A percentile compares a stretch with the other conserved stretches of the same genome.
Conservation (phyloP, 345 rosid species). For the Euclidium syriacum region DNA sequence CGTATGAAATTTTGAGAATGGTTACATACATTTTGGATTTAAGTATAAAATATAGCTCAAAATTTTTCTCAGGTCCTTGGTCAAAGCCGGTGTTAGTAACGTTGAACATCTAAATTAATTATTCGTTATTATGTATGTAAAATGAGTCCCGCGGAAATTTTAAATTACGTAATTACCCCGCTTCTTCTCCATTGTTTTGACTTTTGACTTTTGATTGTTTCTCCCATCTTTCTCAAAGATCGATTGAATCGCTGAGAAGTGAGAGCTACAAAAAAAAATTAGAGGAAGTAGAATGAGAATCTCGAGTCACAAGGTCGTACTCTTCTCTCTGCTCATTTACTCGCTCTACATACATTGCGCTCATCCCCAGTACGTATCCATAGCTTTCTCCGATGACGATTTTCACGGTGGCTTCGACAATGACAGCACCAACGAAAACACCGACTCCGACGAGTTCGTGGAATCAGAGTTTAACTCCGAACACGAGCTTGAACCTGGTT, state of each 20-base stretch:
- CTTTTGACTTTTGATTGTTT: too few species aligned
- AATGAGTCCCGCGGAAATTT: too few species aligned
- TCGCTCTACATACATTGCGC: slow-evolving; percentile 30
- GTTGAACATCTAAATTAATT: too few species aligned
- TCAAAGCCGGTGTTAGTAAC: too few species aligned
- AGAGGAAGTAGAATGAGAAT: neutral
- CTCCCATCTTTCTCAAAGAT: neutral
- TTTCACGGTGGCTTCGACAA: slow-evolving; percentile 46
- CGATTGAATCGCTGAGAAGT: neutral
- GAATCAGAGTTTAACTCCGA: slow-evolving; percentile 53
- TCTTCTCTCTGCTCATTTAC: slow-evolving; percentile 33
- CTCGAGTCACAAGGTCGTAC: neutral
- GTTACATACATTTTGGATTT: neutral
- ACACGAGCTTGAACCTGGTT: slow-evolving; percentile 67
- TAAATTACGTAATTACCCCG: too few species aligned
- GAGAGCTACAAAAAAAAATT: neutral
- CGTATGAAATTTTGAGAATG: neutral
- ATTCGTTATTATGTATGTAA: too few species aligned
- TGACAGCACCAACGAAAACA: slow-evolving; percentile 24
- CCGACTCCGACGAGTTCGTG: slow-evolving; percentile 61
- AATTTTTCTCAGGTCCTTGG: neutral
- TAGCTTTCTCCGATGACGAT: slow-evolving; percentile 63
- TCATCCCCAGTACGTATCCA: slow-evolving; percentile 48
- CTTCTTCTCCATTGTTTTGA: too few species aligned
- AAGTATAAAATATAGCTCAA: neutral